phyloP scores from a whole-genome alignment of 1,284 basidiomycete genomes.

The Ustilago shanxiensis region DNA sequence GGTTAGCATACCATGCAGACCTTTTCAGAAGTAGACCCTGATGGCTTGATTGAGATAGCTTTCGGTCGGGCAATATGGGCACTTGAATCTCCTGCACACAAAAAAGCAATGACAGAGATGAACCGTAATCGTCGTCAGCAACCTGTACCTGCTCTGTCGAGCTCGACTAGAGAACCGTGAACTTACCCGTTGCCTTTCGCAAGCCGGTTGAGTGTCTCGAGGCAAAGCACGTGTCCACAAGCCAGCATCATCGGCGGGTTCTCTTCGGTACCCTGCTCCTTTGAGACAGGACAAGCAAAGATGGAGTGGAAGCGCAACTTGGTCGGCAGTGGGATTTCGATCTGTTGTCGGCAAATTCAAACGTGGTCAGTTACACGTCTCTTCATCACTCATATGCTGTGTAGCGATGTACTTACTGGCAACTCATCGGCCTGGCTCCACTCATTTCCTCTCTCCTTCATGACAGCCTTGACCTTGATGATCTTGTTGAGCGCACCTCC shows the following conservation, averaged over 20 bases:
- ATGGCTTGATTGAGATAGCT: constrained; percentile 56
- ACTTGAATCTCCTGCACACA: constrained; percentile 60
- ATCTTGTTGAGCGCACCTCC: constrained; percentile 88
- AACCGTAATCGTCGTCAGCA: too few relatives aligned
- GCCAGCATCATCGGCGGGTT: constrained; percentile 98
- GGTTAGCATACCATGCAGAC: too few relatives aligned
- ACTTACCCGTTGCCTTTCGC: constrained; percentile 81
- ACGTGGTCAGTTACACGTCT: constrained; percentile 1
- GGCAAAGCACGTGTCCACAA: constrained; percentile 80
- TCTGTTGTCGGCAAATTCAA: constrained; percentile 73
- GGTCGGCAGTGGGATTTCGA: constrained; percentile 87
- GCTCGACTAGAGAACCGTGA: too few relatives aligned
- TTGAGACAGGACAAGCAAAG: constrained; percentile 97
- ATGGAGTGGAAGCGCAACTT: constrained; percentile 91
- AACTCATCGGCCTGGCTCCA: constrained; percentile 90
- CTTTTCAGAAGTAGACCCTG: constrained; percentile 62
- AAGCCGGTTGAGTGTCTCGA: constrained; percentile 58
- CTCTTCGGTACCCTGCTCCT: constrained; percentile 90
- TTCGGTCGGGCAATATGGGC: constrained; percentile 67
- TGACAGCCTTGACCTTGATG: constrained; percentile 90
- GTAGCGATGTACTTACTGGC: constrained; percentile 75
- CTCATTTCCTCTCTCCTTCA: constrained; percentile 90
- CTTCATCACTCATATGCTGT: neutral
- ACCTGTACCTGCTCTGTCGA: too few relatives aligned
- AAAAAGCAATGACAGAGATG: too few relatives aligned